phyloP scores from a whole-genome alignment of 106 monocot genomes.

The Acorus gramineus region DNA sequence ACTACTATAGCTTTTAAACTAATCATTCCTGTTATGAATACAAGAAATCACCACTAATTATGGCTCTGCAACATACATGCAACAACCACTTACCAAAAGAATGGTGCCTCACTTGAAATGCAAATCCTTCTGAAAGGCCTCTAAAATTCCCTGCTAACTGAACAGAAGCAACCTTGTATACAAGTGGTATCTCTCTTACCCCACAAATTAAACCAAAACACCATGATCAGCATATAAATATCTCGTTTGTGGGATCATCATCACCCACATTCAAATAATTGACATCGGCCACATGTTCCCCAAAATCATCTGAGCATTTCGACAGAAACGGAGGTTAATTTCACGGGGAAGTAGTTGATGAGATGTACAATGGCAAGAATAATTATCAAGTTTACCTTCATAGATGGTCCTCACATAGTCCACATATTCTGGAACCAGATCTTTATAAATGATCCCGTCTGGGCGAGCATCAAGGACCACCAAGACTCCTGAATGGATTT shows the following conservation, averaged over 20 bases:
- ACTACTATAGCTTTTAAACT: too few species aligned
- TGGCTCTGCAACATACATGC: too few species aligned
- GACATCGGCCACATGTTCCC: conserved; percentile 63
- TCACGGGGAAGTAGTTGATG: not conserved
- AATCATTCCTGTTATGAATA: too few species aligned
- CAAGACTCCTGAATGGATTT: conserved; percentile 50
- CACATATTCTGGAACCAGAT: conserved; percentile 78
- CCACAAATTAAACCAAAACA: too few species aligned
- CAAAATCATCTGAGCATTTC: conserved; percentile 68
- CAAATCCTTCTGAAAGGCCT: too few species aligned
- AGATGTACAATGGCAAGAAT: not conserved
- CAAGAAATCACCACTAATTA: too few species aligned
- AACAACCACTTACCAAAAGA: too few species aligned
- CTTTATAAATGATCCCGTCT: conserved; percentile 64
- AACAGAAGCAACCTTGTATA: too few species aligned
- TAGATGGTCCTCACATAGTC: conserved; percentile 78
- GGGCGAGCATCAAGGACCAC: conserved; percentile 80
- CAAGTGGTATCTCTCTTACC: too few species aligned
- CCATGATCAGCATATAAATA: conserved; percentile 62
- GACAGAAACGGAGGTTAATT: not conserved
- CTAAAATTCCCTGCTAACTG: too few species aligned
- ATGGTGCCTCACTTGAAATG: too few species aligned
- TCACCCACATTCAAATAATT: conserved; percentile 64
- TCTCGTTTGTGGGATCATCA: conserved; percentile 30
- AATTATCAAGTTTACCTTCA: conserved; percentile 45